phyloP scores from a whole-genome alignment of 129 eudicot genomes.

The Saposhnikovia divaricata region DNA sequence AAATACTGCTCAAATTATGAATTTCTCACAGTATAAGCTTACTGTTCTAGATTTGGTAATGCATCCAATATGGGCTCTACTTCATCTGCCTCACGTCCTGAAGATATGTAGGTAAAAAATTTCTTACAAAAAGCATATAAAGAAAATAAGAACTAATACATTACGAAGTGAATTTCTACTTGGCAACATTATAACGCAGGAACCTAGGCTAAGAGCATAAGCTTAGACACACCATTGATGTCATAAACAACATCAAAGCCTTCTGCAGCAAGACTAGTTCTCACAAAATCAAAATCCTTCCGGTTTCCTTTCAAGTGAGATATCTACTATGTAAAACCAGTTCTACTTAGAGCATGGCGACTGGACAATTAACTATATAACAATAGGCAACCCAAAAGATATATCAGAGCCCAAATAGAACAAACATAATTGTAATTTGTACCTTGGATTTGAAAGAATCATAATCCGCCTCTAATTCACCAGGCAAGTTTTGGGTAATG shows the following conservation, averaged over 20 bases:
- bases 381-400: background rate
- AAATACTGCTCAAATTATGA: background rate
- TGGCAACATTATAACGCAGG: background rate
- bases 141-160: background rate
- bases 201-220: background rate
- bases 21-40: constrained; percentile 20
- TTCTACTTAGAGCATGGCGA: background rate
- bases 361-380: background rate
- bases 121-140: background rate
- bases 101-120: constrained; percentile 8
- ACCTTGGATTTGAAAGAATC: constrained; percentile 82
- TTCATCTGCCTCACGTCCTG: constrained; percentile 95
- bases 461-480: constrained; percentile 74
- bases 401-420: background rate
- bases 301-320: constrained; percentile 95
- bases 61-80: constrained; percentile 94
- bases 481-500: constrained; percentile 76
- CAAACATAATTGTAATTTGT: background rate
- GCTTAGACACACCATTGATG: constrained; percentile 58
- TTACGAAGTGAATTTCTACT: background rate
- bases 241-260: constrained; percentile 96
- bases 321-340: constrained; percentile 35
- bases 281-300: constrained; percentile 78
- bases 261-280: constrained; percentile 77
- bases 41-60: constrained; percentile 93